Evolutionary conservation across 371 early-diverging fungal genomes (phyloP).

Genomic region (Rhizopus arrhizus): DNA sequence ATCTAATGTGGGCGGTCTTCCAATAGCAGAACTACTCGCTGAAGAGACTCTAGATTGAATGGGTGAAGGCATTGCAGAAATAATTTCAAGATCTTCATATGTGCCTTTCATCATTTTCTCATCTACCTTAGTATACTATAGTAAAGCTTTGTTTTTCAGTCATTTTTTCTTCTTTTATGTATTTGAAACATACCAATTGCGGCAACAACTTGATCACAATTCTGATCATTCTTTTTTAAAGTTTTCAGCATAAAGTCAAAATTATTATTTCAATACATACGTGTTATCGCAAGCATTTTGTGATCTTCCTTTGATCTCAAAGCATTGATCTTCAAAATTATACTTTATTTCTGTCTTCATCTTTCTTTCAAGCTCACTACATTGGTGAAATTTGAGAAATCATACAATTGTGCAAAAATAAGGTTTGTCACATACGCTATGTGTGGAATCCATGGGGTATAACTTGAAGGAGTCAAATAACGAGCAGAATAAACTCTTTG

Average conservation of each 20-base stretch:
- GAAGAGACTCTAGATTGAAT: conserved; percentile 5
- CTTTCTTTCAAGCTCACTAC: conserved; percentile 15
- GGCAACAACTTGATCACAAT: conserved; percentile 10
- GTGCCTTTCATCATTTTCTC: conserved; percentile 16
- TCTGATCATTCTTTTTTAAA: neutral
- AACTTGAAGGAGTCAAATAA: conserved; percentile 1
- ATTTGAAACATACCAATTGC: conserved; percentile 10
- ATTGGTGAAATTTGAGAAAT: neutral
- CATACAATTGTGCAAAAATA: too few species aligned
- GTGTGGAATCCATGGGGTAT: conserved; percentile 1
- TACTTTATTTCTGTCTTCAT: conserved; percentile 18
- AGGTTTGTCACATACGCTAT: conserved; percentile 3
- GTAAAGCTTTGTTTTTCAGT: neutral
- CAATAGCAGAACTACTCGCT: neutral
- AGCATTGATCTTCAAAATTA: conserved; percentile 19
- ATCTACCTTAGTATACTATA: conserved; percentile 9
- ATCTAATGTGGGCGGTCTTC: conserved; percentile 17
- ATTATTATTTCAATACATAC: conserved; percentile 12
- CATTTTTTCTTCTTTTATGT: neutral
- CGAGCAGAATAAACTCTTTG: conserved; percentile 12
- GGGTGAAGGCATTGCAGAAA: neutral
- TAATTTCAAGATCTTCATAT: conserved; percentile 12
- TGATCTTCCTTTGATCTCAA: conserved; percentile 24
- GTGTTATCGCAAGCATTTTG: conserved; percentile 22
- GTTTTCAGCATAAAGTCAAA: neutral